Conservation (phyloP, 768 basidiomycete species). For the Leccinum fibrillosum region DNA sequence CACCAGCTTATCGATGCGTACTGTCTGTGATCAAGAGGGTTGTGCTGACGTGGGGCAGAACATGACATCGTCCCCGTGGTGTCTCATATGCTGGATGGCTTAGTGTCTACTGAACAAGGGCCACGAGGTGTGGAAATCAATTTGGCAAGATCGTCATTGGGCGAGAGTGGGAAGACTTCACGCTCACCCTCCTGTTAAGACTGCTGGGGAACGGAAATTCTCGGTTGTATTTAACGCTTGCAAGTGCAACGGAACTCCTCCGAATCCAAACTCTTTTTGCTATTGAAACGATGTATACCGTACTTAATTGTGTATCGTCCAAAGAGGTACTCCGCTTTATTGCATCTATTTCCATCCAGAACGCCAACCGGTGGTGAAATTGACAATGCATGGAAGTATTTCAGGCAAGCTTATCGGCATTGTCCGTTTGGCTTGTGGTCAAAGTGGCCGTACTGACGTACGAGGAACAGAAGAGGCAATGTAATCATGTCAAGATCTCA, state of each 20-base stretch:
- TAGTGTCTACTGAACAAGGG: constrained; percentile 62
- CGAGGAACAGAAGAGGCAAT: constrained; percentile 53
- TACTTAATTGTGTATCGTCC: not conserved
- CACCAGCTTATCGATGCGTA: constrained; percentile 66
- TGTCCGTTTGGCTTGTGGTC: not conserved
- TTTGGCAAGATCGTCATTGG: constrained; percentile 74
- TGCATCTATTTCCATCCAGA: constrained; percentile 37
- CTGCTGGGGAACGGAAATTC: not conserved
- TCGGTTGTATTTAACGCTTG: not conserved
- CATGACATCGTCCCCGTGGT: constrained; percentile 70
- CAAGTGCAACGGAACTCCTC: not conserved
- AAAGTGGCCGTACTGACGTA: constrained; percentile 12
- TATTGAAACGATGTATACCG: not conserved
- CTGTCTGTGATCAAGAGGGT: constrained; percentile 1
- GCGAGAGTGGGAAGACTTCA: constrained; percentile 17
- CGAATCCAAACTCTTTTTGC: not conserved
- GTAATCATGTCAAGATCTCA: constrained; percentile 75
- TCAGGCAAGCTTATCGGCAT: constrained; percentile 72
- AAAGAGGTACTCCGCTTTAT: not conserved
- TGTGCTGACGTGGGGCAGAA: constrained; percentile 31
- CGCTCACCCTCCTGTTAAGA: not conserved
- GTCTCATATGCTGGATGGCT: constrained; percentile 62
- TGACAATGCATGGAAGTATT: constrained; percentile 76
- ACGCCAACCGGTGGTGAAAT: constrained; percentile 57
- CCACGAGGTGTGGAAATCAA: constrained; percentile 61